Percentiles rank a stretch among this genome's conserved stretches.
Conservation (phyloP, 2,329 filamentous ascomycete species). For the Simplicillium sp. region DNA sequence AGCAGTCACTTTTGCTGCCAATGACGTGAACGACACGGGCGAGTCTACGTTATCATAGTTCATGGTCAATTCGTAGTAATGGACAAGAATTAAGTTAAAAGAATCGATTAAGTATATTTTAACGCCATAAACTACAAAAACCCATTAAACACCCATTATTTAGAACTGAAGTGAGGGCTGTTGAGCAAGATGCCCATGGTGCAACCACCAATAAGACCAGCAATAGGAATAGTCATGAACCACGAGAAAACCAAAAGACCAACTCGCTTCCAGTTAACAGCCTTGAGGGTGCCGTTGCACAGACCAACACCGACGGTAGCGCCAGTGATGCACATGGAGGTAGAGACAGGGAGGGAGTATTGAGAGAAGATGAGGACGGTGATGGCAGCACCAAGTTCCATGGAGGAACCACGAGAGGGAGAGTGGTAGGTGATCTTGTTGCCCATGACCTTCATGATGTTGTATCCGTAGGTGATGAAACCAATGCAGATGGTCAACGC, state of each 20-base stretch:
- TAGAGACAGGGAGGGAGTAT: constrained; percentile 66
- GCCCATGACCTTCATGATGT: constrained; percentile 82
- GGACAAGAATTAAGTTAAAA: no score
- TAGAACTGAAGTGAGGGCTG: constrained; percentile 22
- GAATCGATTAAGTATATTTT: no score
- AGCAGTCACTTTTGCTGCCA: no score
- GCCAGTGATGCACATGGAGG: constrained; percentile 71
- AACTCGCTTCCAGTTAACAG: constrained; percentile 69
- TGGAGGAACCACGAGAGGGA: constrained; percentile 49
- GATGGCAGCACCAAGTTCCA: constrained; percentile 73
- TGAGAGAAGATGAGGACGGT: constrained; percentile 70
- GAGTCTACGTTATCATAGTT: no score
- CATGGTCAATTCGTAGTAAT: no score
- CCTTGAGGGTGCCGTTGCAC: constrained; percentile 62
- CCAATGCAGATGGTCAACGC: constrained; percentile 54
- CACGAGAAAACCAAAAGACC: constrained; percentile 58
- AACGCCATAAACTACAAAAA: no score
- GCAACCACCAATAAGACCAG: constrained; percentile 28
- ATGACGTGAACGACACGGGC: no score
- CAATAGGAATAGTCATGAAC: constrained; percentile 33
- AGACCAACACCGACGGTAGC: constrained; percentile 71
- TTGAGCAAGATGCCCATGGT: constrained; percentile 31
- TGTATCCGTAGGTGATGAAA: constrained; percentile 68
- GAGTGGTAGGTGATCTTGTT: constrained; percentile 70
- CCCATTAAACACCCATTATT: no score